Base-by-base conservation (phyloP, 768 basidiomycete species). In the Lactifluus subvellereus region DNA sequence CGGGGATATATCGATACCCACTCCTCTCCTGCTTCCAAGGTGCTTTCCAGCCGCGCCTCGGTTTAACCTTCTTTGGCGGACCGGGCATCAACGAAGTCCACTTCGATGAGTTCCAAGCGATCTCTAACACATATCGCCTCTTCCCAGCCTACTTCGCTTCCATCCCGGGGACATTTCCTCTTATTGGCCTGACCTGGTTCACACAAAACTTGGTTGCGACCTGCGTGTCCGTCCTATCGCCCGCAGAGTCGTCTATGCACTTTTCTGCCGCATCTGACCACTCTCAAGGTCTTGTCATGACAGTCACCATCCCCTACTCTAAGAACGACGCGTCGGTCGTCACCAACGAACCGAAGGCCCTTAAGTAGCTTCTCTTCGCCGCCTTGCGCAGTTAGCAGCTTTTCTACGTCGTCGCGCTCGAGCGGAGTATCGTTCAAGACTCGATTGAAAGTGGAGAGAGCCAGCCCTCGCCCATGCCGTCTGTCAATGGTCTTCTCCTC, bases 21-120 rank as follows among this genome's bases (percentile, higher is more conserved):
- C 76, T 81, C 88, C 89, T 9, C 84, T 94, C 30, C 75, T 95
- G 27, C 27, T 61, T 73, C 77, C 11, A 85, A 87, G 42, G 84
- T 84, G 37, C 70, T 75, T 52, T 72, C 79, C n/a, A 82, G 83
- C 52, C 81, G 86, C 50, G 87, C 84, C 57, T 89, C 82, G 54
- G 77, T 98, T 69, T 98, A 89, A 95, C 92, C 56, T 78, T 99
- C 42, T 99, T 99, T 72, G 96, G 96, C 56, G 97, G 97, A 16
- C 97, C 98, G 75, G 97, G 97, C 62, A 92, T 89, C 62, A 98
- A 98, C 75, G 97, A 98, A 72, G 91, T 95, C 63, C 98, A 98
- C 78, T 94, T 97, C 73, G 91, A 95, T 73, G 97, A 98, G 74
- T 81, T 99, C 20, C 91, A 96, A 77, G 78, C 80, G 54, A 86